Evolutionary conservation across 1,139 yeast genomes (phyloP), one percentile per base, ranked within the genome.

Genomic region (Zygosaccharomyces pseudobailii): DNA sequence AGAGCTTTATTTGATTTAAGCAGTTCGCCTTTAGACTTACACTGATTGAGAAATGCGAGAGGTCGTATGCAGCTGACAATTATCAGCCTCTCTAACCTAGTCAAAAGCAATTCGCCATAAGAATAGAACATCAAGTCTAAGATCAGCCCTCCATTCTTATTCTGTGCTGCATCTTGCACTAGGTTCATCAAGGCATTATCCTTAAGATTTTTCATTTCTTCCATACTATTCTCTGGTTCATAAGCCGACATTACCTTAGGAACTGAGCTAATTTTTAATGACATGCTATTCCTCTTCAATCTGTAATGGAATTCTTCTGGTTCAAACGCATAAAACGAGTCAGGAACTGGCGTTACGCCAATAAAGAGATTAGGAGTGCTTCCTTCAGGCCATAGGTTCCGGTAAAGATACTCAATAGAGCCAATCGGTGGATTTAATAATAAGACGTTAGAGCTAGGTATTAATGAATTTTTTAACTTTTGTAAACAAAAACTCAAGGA

Each of bases 391-490:
- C 92, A 87, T 13, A 80, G 68, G 6, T 63, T 56, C 1, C 67
- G 61, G 10, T 71, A 67, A 13, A 87, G 58, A 41, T 69, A 65
- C 10, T 80, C 80, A 3, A 76, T 63, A 39, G 80, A 73, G 1
- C 95, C 95, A 74, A 82, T 72, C 3, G 94, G 95, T 59, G 87
- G 86, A 56, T 89, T 95, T 5, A 89, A 59, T n/a, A 90, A 66
- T 37, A 89, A 56, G 3, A 89, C 65, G 48, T 78, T 80, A 1
- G 90, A 75, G 3, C 67, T 54, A 5, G 67, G 54, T 20, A 64
- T 55, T 38, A 81, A 63, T 37, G 71, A 66, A 2, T 70, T 69
- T 24, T 70, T 55, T 52, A 79, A 74, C 25, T 73, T 73, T 34
- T 60, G 55, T 20, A 86, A 53, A 1, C 66, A 67, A 0, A 80